A percentile compares a stretch with the other conserved stretches of the same genome.
Evolutionary conservation across 2,329 filamentous ascomycete species (phyloP).

Genomic region (Hypoxylon sp.): DNA sequence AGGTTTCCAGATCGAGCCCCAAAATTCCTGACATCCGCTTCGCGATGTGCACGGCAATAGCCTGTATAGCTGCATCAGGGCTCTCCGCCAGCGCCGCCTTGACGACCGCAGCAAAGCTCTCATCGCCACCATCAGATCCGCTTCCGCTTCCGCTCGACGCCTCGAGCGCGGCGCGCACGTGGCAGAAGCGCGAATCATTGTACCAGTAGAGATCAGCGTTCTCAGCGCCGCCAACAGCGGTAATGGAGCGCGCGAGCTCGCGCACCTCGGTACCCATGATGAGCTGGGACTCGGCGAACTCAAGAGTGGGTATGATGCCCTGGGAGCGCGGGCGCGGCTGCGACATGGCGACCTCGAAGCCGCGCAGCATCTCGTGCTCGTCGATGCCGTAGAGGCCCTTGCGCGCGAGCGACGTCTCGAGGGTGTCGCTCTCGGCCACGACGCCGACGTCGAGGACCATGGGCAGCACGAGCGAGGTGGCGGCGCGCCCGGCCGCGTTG

Average conservation of each 20-base stretch:
- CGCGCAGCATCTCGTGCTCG: slow-evolving; percentile 42
- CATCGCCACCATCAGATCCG: slow-evolving; percentile 19
- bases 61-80: slow-evolving; percentile 15
- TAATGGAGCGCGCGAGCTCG: slow-evolving; percentile 37
- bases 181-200: slow-evolving; percentile 48
- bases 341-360: slow-evolving; percentile 50
- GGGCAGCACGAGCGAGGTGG: slow-evolving; percentile 44
- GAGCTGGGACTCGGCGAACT: slow-evolving; percentile 27
- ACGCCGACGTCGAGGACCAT: slow-evolving; percentile 54
- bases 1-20: slow-evolving; percentile 43
- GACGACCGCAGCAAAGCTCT: slow-evolving; percentile 24
- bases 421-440: slow-evolving; percentile 47
- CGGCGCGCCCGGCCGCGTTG: slow-evolving; percentile 45
- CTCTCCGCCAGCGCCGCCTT: slow-evolving; percentile 16
- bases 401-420: slow-evolving; percentile 32
- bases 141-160: slow-evolving; percentile 4
- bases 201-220: slow-evolving; percentile 50
- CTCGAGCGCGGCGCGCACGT: slow-evolving; percentile 42
- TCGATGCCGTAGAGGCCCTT: slow-evolving; percentile 44
- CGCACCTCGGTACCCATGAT: slow-evolving; percentile 47
- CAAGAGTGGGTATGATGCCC: neutral
- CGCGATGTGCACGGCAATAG: slow-evolving; percentile 40
- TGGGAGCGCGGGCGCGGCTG: neutral
- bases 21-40: slow-evolving; percentile 47
- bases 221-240: neutral